These are phyloP conservation scores for Rhipidocladum racemiflorum DNA, from an alignment of 176 grass and related monocot genomes.

Conservation along the genomic window DNA sequence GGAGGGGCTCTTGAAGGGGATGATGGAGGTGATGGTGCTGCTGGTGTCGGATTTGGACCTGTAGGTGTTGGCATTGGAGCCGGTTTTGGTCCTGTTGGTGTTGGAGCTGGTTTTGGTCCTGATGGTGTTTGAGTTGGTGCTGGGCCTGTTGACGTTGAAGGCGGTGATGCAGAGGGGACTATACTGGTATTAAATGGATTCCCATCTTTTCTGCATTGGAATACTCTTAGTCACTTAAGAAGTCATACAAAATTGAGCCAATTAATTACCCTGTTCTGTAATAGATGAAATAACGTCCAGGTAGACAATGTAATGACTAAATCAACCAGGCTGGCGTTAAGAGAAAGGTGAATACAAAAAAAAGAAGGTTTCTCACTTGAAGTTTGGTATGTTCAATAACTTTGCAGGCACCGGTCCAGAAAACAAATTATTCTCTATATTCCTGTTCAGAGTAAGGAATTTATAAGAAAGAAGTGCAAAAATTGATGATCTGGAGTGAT, in stretches of 20 bases:
- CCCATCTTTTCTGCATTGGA: conserved; percentile 82
- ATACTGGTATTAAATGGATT: conserved; percentile 88
- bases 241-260: conserved; percentile 14
- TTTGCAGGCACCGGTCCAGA: conserved; percentile 81
- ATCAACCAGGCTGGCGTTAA: neutral
- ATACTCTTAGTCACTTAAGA: conserved; percentile 33
- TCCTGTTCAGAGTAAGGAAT: conserved; percentile 52
- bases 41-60: conserved; percentile 24
- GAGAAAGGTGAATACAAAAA: conserved; percentile 25
- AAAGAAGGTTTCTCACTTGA: conserved; percentile 72
- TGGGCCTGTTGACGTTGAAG: conserved; percentile 39
- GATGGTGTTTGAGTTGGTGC: conserved; percentile 47
- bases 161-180: conserved; percentile 61
- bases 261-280: conserved; percentile 12
- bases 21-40: conserved; percentile 37
- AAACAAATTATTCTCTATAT: conserved; percentile 95
- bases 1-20: conserved; percentile 47
- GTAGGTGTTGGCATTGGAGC: conserved; percentile 15
- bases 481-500: neutral
- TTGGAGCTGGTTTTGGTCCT: conserved; percentile 46
- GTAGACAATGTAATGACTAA: conserved; percentile 1
- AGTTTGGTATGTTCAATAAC: conserved; percentile 70
- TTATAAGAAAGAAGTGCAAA: conserved; percentile 18
- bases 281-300: neutral
- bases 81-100: conserved; percentile 30